These are phyloP conservation scores for Exophiala sideris DNA, from an alignment of 2,329 filamentous ascomycete genomes.

Conservation along the genomic window DNA sequence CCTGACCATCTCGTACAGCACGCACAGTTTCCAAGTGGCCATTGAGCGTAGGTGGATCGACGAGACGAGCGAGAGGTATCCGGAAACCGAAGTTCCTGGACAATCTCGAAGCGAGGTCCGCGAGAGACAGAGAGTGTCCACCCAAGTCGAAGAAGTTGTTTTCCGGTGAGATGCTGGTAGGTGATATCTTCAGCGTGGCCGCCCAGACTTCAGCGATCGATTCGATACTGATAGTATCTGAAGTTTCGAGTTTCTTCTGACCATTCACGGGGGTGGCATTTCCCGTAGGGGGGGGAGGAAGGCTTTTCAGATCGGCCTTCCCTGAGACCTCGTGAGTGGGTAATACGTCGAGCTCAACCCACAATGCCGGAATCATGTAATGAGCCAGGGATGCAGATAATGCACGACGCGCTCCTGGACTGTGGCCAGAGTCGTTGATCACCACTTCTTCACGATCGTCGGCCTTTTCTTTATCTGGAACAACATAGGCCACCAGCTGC, in stretches of 20 bases:
- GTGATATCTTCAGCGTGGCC: slow-evolving; percentile 63
- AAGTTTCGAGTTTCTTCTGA: slow-evolving; percentile 46
- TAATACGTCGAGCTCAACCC: slow-evolving; percentile 68
- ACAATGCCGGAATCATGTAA: slow-evolving; percentile 78
- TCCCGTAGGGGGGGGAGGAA: slow-evolving; percentile 62
- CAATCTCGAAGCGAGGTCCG: slow-evolving; percentile 68
- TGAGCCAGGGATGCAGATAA: slow-evolving; percentile 67
- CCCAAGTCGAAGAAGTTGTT: slow-evolving; percentile 80
- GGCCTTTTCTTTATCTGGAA: slow-evolving; percentile 60
- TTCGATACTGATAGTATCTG: slow-evolving; percentile 64
- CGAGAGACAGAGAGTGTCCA: slow-evolving; percentile 74
- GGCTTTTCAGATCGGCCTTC: slow-evolving; percentile 69
- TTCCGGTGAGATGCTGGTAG: slow-evolving; percentile 60
- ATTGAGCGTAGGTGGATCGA: slow-evolving; percentile 66
- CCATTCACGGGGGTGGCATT: slow-evolving; percentile 37
- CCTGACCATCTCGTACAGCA: slow-evolving; percentile 67
- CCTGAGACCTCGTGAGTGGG: slow-evolving; percentile 77
- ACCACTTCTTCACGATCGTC: slow-evolving; percentile 59
- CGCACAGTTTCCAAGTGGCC: slow-evolving; percentile 71
- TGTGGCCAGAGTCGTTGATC: slow-evolving; percentile 69
- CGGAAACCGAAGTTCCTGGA: slow-evolving; percentile 69
- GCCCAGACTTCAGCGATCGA: slow-evolving; percentile 72
- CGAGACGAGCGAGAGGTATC: slow-evolving; percentile 67
- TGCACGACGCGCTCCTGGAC: slow-evolving; percentile 63
- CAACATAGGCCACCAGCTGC: slow-evolving; percentile 73